A percentile compares a stretch with the other conserved stretches of the same genome.
These are phyloP conservation scores for Debaryomycetaceae sp. DNA, from an alignment of 1,139 yeast genomes.

Conservation along the genomic window DNA sequence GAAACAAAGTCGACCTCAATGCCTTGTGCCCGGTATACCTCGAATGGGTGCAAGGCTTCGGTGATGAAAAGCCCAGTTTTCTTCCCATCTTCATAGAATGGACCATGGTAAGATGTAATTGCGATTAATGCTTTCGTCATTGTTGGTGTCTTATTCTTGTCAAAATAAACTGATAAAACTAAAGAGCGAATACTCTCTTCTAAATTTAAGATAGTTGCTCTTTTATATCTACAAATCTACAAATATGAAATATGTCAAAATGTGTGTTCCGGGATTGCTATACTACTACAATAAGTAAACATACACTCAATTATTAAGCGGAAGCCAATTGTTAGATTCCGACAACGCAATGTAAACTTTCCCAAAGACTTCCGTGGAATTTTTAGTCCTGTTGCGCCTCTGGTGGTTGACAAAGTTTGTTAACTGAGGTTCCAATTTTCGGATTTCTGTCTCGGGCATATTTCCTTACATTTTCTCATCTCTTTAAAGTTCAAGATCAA, in stretches of 20 bases:
- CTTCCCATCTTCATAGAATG: slow-evolving; percentile 53
- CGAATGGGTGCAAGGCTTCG: slow-evolving; percentile 58
- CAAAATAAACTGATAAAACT: background rate
- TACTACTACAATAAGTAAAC: too few species aligned
- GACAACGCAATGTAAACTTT: too few species aligned
- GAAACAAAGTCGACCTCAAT: slow-evolving; percentile 53
- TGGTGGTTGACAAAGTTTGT: too few species aligned
- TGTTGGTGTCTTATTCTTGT: slow-evolving; percentile 1
- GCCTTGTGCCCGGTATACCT: slow-evolving; percentile 43
- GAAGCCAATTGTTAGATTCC: too few species aligned
- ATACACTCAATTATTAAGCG: too few species aligned
- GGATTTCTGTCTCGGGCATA: background rate
- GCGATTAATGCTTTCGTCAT: slow-evolving; percentile 48
- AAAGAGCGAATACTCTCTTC: background rate
- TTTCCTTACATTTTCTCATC: background rate
- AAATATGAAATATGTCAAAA: too few species aligned
- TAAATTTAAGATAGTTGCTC: too few species aligned
- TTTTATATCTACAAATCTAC: too few species aligned
- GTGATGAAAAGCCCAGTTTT: slow-evolving; percentile 55
- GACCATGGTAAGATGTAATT: slow-evolving; percentile 45
- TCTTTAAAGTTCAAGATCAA: background rate
- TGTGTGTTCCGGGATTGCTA: too few species aligned
- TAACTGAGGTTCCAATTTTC: background rate
- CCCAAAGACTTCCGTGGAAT: too few species aligned
- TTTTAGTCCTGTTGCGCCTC: too few species aligned